Evolutionary conservation across 768 basidiomycete genomes (phyloP).

Genomic region (Terana coerulea): DNA sequence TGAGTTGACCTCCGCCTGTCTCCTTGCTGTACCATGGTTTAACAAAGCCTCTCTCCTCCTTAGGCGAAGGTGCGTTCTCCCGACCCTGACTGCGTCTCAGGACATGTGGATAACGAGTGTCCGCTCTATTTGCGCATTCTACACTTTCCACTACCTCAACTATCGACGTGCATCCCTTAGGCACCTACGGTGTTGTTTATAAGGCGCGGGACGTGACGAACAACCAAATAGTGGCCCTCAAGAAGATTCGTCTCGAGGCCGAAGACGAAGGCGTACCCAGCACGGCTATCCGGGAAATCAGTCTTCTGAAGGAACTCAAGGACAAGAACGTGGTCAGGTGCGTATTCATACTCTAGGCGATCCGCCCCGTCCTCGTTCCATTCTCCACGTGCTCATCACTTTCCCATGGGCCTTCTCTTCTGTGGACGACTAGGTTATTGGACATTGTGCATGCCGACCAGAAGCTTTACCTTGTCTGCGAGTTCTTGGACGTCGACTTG

Average conservation of each 20-base stretch:
- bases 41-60: background rate
- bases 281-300: conserved; percentile 98
- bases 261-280: conserved; percentile 99
- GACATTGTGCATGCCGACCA: conserved; percentile 98
- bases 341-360: conserved; percentile 17
- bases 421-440: conserved; percentile 55
- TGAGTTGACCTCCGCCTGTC: conserved; percentile 43
- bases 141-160: no score
- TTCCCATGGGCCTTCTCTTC: conserved; percentile 4
- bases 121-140: no score
- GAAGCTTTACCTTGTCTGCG: conserved; percentile 96
- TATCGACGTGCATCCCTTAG: conserved; percentile 44
- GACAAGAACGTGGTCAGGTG: conserved; percentile 95
- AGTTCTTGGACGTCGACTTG: conserved; percentile 95
- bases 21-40: background rate
- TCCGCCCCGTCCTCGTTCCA: background rate
- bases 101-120: no score
- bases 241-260: conserved; percentile 97
- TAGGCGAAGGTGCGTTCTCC: conserved; percentile 47
- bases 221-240: conserved; percentile 88
- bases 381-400: conserved; percentile 2
- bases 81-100: background rate
- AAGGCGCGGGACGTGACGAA: conserved; percentile 83
- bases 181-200: conserved; percentile 98
- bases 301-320: conserved; percentile 92